These are phyloP conservation scores for Lophiostoma macrostomum DNA, from an alignment of 495 filamentous ascomycete genomes.

Conservation along the genomic window DNA sequence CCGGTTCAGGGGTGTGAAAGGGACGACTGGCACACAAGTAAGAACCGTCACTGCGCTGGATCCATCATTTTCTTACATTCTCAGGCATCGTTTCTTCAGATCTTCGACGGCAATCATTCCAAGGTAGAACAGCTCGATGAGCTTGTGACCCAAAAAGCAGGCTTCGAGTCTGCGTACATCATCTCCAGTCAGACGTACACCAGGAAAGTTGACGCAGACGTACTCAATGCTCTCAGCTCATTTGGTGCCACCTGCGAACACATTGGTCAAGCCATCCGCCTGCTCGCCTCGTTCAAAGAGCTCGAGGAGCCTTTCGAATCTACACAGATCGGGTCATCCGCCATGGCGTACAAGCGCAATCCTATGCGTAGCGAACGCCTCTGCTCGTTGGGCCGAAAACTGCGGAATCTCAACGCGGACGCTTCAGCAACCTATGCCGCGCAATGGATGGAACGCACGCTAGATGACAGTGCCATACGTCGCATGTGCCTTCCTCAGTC, in stretches of 20 bases:
- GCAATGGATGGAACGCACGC: conserved; percentile 76
- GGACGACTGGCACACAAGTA: conserved; percentile 68
- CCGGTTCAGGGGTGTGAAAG: conserved; percentile 66
- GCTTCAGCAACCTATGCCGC: conserved; percentile 72
- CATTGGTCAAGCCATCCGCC: conserved; percentile 72
- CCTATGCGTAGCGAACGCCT: conserved; percentile 88
- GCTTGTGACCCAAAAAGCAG: conserved; percentile 78
- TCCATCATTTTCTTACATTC: background rate
- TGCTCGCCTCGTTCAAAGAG: conserved; percentile 75
- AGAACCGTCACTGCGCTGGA: background rate
- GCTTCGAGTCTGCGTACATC: conserved; percentile 69
- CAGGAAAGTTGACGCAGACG: conserved; percentile 77
- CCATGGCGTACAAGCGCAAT: conserved; percentile 83
- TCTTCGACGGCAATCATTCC: conserved; percentile 74
- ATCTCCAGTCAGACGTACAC: conserved; percentile 80
- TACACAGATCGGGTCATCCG: conserved; percentile 54
- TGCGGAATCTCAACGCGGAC: conserved; percentile 63
- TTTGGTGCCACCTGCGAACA: conserved; percentile 80
- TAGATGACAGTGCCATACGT: conserved; percentile 64
- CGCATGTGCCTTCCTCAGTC: conserved; percentile 74
- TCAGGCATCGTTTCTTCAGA: conserved; percentile 70
- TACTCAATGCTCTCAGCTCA: conserved; percentile 74
- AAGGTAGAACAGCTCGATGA: conserved; percentile 74
- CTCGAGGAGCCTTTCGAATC: conserved; percentile 92
- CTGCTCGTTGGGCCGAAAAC: conserved; percentile 68